These are phyloP conservation scores for Gracilariopsis chorda DNA, from an alignment of 23 red algal genomes.

Conservation along the genomic window DNA sequence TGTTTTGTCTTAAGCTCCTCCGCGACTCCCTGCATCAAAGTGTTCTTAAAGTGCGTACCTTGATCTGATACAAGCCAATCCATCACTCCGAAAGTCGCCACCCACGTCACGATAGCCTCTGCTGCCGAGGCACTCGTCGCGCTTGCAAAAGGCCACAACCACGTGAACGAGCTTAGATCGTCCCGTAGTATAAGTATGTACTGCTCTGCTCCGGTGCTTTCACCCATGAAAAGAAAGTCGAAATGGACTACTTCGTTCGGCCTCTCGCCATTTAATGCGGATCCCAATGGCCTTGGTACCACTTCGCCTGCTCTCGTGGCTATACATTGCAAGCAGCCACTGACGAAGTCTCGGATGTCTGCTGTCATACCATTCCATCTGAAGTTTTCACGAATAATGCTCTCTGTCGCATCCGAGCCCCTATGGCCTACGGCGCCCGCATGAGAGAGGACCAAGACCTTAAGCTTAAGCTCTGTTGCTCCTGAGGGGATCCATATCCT, in stretches of 20 bases:
- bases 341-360: conserved; percentile 19
- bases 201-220: not conserved
- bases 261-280: not conserved
- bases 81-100: conserved; percentile 9
- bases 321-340: conserved; percentile 27
- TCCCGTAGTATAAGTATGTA: conserved; percentile 11
- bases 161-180: conserved; percentile 4
- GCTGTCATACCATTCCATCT: conserved; percentile 7
- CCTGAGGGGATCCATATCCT: not conserved
- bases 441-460: not conserved
- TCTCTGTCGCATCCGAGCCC: not conserved
- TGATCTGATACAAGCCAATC: conserved; percentile 13
- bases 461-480: conserved; percentile 9
- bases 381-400: not conserved
- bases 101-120: not conserved
- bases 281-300: conserved; percentile 3
- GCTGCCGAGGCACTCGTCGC: not conserved
- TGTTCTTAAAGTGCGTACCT: conserved; percentile 3
- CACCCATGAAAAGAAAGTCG: conserved; percentile 20
- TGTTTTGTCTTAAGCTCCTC: not conserved
- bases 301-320: not conserved
- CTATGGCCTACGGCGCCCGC: not conserved
- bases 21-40: not conserved
- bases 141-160: not conserved
- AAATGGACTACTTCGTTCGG: conserved; percentile 51